Evolutionary conservation across 495 filamentous ascomycete species (phyloP).

Genomic region (Chaetomium fimeti): DNA sequence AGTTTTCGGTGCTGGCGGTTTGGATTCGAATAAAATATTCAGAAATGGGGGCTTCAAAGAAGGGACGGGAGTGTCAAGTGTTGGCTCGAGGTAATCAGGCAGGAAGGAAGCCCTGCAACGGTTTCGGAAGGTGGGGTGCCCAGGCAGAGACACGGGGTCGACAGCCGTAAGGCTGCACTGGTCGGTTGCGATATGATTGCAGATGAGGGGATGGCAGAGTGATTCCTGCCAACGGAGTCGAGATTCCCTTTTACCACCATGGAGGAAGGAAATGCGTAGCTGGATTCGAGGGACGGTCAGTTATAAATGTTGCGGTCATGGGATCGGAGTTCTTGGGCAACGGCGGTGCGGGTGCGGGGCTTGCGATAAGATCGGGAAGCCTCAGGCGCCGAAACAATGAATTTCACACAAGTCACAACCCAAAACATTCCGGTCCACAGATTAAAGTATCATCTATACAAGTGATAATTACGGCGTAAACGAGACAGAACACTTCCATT

Average conservation of each 20-base stretch:
- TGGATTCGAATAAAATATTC: neutral
- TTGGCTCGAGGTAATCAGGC: slow-evolving; percentile 7
- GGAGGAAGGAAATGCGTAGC: neutral
- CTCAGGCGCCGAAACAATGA: neutral
- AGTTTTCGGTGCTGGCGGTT: neutral
- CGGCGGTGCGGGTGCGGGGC: neutral
- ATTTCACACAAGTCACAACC: neutral
- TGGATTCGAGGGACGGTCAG: neutral
- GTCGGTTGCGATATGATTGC: neutral
- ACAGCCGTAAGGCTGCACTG: neutral
- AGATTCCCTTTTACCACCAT: neutral
- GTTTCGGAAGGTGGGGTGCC: slow-evolving; percentile 23
- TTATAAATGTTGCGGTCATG: neutral
- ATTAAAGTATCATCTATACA: neutral
- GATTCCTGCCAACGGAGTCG: neutral
- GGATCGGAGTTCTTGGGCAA: slow-evolving; percentile 1
- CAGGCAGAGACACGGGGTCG: neutral
- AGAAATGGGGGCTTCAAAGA: neutral
- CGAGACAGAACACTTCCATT: neutral
- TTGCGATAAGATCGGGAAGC: neutral
- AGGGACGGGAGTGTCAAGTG: neutral
- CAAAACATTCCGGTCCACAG: neutral
- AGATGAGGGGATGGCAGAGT: neutral
- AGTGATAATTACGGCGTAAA: neutral
- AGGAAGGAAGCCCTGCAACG: neutral